Conservation (phyloP, 2,329 filamentous ascomycete genomes). For the Balansia obtecta region DNA sequence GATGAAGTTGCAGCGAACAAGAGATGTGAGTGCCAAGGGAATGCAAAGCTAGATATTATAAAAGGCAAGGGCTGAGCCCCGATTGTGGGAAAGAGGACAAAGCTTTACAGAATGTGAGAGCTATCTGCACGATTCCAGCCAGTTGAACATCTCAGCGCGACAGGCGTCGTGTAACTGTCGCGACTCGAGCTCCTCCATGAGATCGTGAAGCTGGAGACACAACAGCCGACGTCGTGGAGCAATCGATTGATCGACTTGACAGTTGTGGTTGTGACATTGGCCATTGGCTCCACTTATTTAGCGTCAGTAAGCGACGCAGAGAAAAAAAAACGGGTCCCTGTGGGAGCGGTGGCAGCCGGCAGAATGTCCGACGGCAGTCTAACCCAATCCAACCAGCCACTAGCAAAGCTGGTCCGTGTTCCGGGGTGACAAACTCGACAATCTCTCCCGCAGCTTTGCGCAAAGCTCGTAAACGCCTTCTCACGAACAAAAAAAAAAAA, state of each 20-base stretch:
- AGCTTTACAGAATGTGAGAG: not conserved
- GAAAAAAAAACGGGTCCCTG: slow-evolving; percentile 2
- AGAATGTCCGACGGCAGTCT: not conserved
- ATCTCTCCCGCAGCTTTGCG: not conserved
- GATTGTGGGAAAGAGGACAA: not conserved
- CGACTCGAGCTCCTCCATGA: slow-evolving; percentile 1
- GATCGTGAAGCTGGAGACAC: not conserved
- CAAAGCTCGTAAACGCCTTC: not conserved
- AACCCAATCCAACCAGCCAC: not conserved
- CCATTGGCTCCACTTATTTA: not conserved
- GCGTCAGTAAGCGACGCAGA: not conserved
- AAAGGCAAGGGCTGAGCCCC: slow-evolving; percentile 5
- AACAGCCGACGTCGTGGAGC: slow-evolving; percentile 17
- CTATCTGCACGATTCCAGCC: slow-evolving; percentile 8
- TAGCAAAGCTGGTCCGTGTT: not conserved
- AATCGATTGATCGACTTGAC: not conserved
- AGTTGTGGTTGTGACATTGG: not conserved
- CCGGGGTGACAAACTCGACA: not conserved
- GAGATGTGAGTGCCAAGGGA: not conserved
- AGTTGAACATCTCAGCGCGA: slow-evolving; percentile 13
- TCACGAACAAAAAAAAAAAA: not conserved
- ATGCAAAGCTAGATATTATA: not conserved
- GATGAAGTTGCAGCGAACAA: slow-evolving; percentile 1
- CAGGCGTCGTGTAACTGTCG: not conserved
- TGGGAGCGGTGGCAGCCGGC: slow-evolving; percentile 11